Conservation (phyloP, 179 eudicot genomes). For the Patellifolia procumbens region DNA sequence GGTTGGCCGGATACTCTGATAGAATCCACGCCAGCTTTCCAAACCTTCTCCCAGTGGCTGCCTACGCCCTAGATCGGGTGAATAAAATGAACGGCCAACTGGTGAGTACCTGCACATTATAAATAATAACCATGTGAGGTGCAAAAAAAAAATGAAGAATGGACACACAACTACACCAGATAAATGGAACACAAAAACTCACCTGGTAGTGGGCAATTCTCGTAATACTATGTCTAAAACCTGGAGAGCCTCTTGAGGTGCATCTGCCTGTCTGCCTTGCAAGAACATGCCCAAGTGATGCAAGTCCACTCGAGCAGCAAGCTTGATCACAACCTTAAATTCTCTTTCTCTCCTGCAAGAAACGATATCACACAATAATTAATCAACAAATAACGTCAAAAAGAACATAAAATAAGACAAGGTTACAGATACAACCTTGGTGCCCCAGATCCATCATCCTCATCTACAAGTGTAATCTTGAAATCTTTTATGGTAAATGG, state of each 20-base stretch:
- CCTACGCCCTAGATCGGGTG: constrained; percentile 70
- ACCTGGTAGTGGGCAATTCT: constrained; percentile 77
- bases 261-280: constrained; percentile 87
- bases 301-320: constrained; percentile 85
- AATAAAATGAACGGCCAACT: constrained; percentile 85
- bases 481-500: constrained; percentile 77
- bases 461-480: constrained; percentile 65
- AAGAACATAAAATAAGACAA: not conserved
- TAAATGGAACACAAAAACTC: not conserved
- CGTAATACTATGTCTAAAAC: constrained; percentile 92
- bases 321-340: constrained; percentile 81
- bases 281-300: constrained; percentile 84
- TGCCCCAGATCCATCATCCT: constrained; percentile 74
- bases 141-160: not conserved
- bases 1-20: constrained; percentile 96
- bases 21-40: constrained; percentile 96
- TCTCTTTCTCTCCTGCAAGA: constrained; percentile 68
- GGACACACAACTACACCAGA: not conserved
- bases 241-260: constrained; percentile 97
- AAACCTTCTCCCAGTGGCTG: constrained; percentile 87
- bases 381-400: not conserved
- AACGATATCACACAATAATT: not conserved
- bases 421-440: constrained; percentile 41
- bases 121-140: not conserved
- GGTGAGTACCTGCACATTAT: constrained; percentile 59